Percentiles rank a stretch among this genome's conserved stretches.
Evolutionary conservation across 345 rosid genomes (phyloP).

Genomic region (Hypericum perforatum): DNA sequence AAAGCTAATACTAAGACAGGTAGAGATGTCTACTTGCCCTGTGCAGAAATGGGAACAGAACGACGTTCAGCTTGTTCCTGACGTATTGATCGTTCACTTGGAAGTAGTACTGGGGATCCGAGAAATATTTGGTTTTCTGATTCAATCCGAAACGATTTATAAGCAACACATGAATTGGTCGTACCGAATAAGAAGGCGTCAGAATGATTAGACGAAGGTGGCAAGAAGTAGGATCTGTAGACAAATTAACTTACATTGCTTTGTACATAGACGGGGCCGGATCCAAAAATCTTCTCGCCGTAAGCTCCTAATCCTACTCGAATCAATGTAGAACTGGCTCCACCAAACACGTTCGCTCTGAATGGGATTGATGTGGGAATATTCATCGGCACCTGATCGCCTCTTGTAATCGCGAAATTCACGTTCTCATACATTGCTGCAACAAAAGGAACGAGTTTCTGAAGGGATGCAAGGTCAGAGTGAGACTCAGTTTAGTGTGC

Average conservation of each 20-base stretch:
- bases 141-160: background rate
- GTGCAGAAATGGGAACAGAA: slow-evolving; percentile 45
- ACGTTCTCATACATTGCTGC: slow-evolving; percentile 28
- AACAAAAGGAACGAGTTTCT: background rate
- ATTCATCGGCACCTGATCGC: slow-evolving; percentile 10
- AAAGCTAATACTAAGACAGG: slow-evolving; percentile 14
- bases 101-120: slow-evolving; percentile 52
- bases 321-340: slow-evolving; percentile 42
- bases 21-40: slow-evolving; percentile 16
- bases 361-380: slow-evolving; percentile 31
- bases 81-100: slow-evolving; percentile 50
- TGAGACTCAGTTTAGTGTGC: no score
- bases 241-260: slow-evolving; percentile 38
- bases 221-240: background rate
- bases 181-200: no score
- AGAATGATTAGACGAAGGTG: background rate
- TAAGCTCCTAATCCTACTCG: slow-evolving; percentile 43
- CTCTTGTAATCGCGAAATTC: slow-evolving; percentile 26
- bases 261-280: slow-evolving; percentile 50
- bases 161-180: background rate
- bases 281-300: slow-evolving; percentile 41
- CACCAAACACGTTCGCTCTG: slow-evolving; percentile 30
- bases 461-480: no score
- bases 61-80: slow-evolving; percentile 42
- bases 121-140: slow-evolving; percentile 48